Percentiles rank a stretch among this genome's conserved stretches.
Evolutionary conservation across 495 filamentous ascomycete species (phyloP).

Genomic region (Talaromyces liani): DNA sequence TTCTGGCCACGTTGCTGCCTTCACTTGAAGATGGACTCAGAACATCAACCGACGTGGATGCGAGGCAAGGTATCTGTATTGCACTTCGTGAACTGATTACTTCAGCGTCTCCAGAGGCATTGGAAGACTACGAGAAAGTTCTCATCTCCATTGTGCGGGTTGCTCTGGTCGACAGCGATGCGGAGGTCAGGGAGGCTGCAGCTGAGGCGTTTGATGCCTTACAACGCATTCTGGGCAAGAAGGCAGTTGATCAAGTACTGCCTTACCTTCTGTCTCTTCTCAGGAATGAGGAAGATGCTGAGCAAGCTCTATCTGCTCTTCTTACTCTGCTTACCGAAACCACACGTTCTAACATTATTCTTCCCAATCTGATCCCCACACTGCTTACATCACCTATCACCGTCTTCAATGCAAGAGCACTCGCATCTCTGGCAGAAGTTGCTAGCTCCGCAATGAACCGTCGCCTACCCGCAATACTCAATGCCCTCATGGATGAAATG

Average conservation of each 20-base stretch:
- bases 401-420: constrained; percentile 85
- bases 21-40: constrained; percentile 90
- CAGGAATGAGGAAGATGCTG: constrained; percentile 74
- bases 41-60: constrained; percentile 81
- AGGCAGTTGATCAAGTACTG: constrained; percentile 86
- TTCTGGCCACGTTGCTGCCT: constrained; percentile 78
- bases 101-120: constrained; percentile 79
- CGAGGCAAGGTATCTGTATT: constrained; percentile 96
- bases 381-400: constrained; percentile 85
- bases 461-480: constrained; percentile 80
- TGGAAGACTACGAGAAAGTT: constrained; percentile 92
- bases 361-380: constrained; percentile 92
- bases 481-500: constrained; percentile 87
- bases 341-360: constrained; percentile 88
- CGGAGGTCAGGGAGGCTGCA: constrained; percentile 88
- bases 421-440: constrained; percentile 88
- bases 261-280: constrained; percentile 85
- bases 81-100: constrained; percentile 87
- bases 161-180: constrained; percentile 81
- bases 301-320: constrained; percentile 86
- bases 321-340: constrained; percentile 90
- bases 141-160: constrained; percentile 91
- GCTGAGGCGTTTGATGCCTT: constrained; percentile 95
- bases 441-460: constrained; percentile 84
- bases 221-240: constrained; percentile 89